A percentile compares a stretch with the other conserved stretches of the same genome.
These are phyloP conservation scores for Hypocrella siamensis DNA, from an alignment of 2,329 filamentous ascomycete genomes.

Conservation along the genomic window DNA sequence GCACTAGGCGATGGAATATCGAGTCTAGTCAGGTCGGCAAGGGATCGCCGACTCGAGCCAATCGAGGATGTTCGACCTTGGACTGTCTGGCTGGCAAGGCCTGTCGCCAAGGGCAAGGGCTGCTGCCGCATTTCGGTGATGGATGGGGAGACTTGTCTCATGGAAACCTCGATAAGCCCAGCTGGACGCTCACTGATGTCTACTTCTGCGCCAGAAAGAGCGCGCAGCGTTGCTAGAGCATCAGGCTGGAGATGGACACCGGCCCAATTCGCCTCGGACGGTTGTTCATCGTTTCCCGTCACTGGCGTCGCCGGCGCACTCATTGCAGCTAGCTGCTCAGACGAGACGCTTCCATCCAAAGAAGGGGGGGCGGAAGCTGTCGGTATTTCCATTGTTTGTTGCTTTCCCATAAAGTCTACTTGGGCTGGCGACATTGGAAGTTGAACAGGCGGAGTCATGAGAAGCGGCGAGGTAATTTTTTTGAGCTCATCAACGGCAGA, in stretches of 20 bases:
- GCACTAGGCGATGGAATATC: conserved; percentile 84
- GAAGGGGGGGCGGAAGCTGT: conserved; percentile 71
- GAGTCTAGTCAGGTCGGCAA: conserved; percentile 61
- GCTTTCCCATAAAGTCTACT: conserved; percentile 51
- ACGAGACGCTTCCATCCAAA: conserved; percentile 74
- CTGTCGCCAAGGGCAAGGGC: conserved; percentile 32
- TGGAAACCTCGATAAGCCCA: conserved; percentile 28
- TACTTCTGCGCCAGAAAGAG: conserved; percentile 39
- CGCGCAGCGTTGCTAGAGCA: conserved; percentile 66
- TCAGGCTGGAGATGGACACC: conserved; percentile 63
- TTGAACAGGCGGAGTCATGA: conserved; percentile 47
- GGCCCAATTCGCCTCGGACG: conserved; percentile 48
- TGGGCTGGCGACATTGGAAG: conserved; percentile 64
- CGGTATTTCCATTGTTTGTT: conserved; percentile 50
- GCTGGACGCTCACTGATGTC: conserved; percentile 39
- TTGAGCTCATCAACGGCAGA: conserved; percentile 28
- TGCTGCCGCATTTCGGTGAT: conserved; percentile 32
- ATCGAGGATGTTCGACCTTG: conserved; percentile 12
- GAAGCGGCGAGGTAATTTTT: conserved; percentile 40
- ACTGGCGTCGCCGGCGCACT: conserved; percentile 79
- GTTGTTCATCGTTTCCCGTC: conserved; percentile 38
- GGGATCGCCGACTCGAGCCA: conserved; percentile 31
- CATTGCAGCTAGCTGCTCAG: conserved; percentile 70
- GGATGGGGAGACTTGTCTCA: conserved; percentile 7
- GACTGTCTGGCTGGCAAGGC: conserved; percentile 12